Evolutionary conservation across 2,329 filamentous ascomycete species (phyloP), one percentile per base, ranked within the genome.

Genomic region (Arthrobotrys conoides): DNA sequence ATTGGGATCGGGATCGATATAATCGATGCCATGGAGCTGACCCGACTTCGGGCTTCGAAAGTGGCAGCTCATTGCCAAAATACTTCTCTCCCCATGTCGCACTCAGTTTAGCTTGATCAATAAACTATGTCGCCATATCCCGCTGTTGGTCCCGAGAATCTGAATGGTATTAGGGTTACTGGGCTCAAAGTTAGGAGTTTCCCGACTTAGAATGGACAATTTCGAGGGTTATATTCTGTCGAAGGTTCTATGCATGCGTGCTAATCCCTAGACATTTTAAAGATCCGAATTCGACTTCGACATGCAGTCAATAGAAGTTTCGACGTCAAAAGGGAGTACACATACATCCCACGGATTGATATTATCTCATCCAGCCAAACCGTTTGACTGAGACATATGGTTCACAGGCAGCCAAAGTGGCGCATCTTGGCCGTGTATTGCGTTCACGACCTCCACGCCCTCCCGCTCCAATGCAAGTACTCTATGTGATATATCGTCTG

Each of bases 381-480:
- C 46, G 38, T 18, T 72, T 33, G 49, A 66, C 61, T 73, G 70
- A 73, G 66, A 73, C 70, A 72, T 33, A 67, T 44, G 57, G 57
- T 61, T 61, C 57, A 61, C 70, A 73, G 70, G 70, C 70, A 73
- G 61, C 70, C 57, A 61, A 73, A 64, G 70, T 67, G 70, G 70
- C 70, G 70, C 41, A 14, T 22, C 61, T 73, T 73, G 61, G 70
- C 70, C 41, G 57, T 41, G 6, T 12, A 61, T 61, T 38, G 57
- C 20, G 20, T 61, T 61, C 33, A 44, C 36, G 27, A 22, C 33
- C 12, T 38, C 61, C 59, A 57, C 59, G 69, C 69, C 53, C 59
- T 65, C 69, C 69, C 69, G 69, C 59, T 66, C 59, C 48, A 72
- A 30, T 30, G 6, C 6, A 3, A 3, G 27, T 6, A 30, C 27